Evolutionary conservation across 176 grass and related monocot species (phyloP).

Genomic region (Oryza nivara): DNA sequence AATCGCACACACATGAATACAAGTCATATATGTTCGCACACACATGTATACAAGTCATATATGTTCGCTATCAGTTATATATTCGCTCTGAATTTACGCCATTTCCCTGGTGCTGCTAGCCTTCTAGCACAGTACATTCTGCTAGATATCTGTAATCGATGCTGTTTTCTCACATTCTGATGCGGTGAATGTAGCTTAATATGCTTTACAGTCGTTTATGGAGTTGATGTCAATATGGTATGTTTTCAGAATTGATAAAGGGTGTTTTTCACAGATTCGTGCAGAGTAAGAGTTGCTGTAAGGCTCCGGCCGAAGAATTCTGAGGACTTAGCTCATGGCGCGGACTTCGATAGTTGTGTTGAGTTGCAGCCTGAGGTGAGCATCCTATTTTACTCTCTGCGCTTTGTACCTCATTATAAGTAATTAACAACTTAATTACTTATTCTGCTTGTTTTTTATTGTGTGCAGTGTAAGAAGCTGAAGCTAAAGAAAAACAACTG

Average conservation of each 20-base stretch:
- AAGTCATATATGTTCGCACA: neutral
- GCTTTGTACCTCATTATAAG: constrained; percentile 2
- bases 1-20: neutral
- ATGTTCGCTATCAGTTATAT: neutral
- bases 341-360: constrained; percentile 68
- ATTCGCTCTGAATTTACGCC: neutral
- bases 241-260: neutral
- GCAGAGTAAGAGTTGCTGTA: constrained; percentile 88
- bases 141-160: neutral
- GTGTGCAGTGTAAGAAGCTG: constrained; percentile 73
- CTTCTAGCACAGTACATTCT: neutral
- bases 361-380: constrained; percentile 92
- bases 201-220: neutral
- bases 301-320: constrained; percentile 82
- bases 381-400: constrained; percentile 9
- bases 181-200: neutral
- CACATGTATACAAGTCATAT: neutral
- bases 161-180: neutral
- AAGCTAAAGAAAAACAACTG: constrained; percentile 94
- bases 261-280: constrained; percentile 47
- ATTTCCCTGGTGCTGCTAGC: neutral
- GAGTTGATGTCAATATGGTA: neutral
- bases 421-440: neutral
- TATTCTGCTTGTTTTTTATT: neutral
- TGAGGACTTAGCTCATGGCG: constrained; percentile 56